A percentile compares a stretch with the other conserved stretches of the same genome.
Conservation (phyloP, 768 basidiomycete genomes). For the Boletus speciosus region DNA sequence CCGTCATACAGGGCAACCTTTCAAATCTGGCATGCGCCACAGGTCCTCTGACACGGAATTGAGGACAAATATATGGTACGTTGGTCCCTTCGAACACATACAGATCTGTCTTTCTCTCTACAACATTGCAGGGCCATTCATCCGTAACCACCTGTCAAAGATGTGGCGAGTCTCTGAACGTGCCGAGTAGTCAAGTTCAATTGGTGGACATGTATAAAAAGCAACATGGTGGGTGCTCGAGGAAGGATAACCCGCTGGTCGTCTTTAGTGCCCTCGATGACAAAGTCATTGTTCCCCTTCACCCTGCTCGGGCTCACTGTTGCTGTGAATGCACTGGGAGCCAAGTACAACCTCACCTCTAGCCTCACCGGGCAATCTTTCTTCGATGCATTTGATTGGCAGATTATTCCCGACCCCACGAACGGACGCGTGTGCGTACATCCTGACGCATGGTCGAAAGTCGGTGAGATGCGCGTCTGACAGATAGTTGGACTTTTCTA, state of each 20-base stretch:
- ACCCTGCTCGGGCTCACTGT: background rate
- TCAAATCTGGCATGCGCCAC: no score
- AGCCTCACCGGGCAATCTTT: slow-evolving; percentile 48
- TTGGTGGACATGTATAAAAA: background rate
- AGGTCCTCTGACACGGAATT: no score
- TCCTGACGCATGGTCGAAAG: background rate
- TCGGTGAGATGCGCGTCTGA: background rate
- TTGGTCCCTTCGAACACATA: no score
- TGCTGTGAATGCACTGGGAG: background rate
- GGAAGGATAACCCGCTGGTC: background rate
- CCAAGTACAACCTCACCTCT: slow-evolving; percentile 29
- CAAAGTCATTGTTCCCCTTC: background rate
- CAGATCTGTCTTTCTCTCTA: no score
- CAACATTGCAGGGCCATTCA: background rate
- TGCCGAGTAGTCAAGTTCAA: background rate
- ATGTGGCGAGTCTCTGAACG: background rate
- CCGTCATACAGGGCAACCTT: no score
- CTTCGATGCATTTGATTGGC: slow-evolving; percentile 32
- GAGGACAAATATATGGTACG: no score
- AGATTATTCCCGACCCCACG: slow-evolving; percentile 30
- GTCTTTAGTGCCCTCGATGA: background rate
- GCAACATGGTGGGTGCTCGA: background rate
- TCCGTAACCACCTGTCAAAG: background rate
- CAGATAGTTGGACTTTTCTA: slow-evolving; percentile 8
- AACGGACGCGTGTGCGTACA: slow-evolving; percentile 22